Conservation (phyloP, 306 rosid genomes). For the Quercus berberidifolia region DNA sequence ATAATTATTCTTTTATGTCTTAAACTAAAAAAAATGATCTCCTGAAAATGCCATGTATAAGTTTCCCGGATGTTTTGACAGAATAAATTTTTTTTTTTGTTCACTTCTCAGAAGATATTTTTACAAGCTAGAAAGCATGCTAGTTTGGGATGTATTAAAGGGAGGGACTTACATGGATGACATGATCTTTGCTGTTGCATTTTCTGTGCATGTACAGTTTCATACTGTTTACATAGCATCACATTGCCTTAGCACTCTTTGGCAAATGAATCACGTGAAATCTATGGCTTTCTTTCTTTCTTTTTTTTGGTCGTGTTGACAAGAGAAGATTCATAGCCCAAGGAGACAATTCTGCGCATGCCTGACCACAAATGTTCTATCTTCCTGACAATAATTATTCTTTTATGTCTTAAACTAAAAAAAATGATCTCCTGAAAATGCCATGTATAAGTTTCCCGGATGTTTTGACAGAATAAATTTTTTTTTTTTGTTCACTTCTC, state of each 20-base stretch:
- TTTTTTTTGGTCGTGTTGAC: not conserved
- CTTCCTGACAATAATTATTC: not conserved
- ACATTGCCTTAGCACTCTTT: not conserved
- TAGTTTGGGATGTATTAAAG: no score
- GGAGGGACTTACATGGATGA: not conserved
- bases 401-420: not conserved
- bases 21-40: not conserved
- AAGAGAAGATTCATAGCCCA: not conserved
- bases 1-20: not conserved
- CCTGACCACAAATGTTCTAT: constrained; percentile 6
- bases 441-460: not conserved
- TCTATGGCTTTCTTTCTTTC: not conserved
- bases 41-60: not conserved
- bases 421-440: not conserved
- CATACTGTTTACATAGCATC: not conserved
- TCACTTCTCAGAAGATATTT: no score
- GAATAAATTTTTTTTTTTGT: not conserved
- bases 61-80: not conserved
- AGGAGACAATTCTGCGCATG: constrained; percentile 9
- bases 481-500: no score
- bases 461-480: no score
- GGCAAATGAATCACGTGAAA: not conserved
- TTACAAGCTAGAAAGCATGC: no score
- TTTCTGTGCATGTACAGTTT: constrained; percentile 5
- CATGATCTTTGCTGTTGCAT: constrained; percentile 1